Percentiles rank a stretch among this genome's conserved stretches.
Evolutionary conservation across 2,329 filamentous ascomycete genomes (phyloP).

Genomic region (Lasiodiplodia gonubiensis): DNA sequence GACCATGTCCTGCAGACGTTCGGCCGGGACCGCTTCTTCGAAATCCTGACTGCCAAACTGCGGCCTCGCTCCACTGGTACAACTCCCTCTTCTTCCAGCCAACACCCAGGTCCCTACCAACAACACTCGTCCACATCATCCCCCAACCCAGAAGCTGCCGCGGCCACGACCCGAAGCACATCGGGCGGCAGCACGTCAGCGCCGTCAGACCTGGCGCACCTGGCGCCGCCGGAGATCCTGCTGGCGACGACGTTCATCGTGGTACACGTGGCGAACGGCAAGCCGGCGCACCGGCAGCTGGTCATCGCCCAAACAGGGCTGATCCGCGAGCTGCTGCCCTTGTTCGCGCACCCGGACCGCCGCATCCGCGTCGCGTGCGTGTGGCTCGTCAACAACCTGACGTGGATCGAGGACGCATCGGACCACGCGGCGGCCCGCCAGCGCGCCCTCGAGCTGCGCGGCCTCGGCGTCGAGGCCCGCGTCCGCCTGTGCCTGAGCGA

Average conservation of each 20-base stretch:
- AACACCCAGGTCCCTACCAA: constrained; percentile 23
- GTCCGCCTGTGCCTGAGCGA: constrained; percentile 70
- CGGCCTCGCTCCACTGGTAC: constrained; percentile 45
- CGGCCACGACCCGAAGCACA: neutral
- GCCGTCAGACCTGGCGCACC: constrained; percentile 14
- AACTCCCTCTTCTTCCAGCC: neutral
- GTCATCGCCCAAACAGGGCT: constrained; percentile 74
- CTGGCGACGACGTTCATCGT: constrained; percentile 80
- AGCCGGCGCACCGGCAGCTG: constrained; percentile 72
- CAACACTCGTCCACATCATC: constrained; percentile 26
- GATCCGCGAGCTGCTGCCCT: constrained; percentile 72
- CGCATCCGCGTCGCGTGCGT: constrained; percentile 80
- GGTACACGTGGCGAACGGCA: constrained; percentile 84
- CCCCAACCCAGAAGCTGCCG: constrained; percentile 25
- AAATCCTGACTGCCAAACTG: constrained; percentile 80
- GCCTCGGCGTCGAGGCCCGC: constrained; percentile 72
- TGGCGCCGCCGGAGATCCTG: constrained; percentile 66
- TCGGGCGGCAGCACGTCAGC: constrained; percentile 48
- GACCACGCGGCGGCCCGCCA: constrained; percentile 70
- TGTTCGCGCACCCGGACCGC: constrained; percentile 74
- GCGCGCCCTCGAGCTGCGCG: constrained; percentile 71
- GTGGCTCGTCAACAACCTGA: constrained; percentile 84
- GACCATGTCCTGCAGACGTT: constrained; percentile 80
- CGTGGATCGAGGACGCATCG: constrained; percentile 75
- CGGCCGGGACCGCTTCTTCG: constrained; percentile 78